phyloP scores from a whole-genome alignment of 768 basidiomycete genomes.

The Roridomyces roridus region DNA sequence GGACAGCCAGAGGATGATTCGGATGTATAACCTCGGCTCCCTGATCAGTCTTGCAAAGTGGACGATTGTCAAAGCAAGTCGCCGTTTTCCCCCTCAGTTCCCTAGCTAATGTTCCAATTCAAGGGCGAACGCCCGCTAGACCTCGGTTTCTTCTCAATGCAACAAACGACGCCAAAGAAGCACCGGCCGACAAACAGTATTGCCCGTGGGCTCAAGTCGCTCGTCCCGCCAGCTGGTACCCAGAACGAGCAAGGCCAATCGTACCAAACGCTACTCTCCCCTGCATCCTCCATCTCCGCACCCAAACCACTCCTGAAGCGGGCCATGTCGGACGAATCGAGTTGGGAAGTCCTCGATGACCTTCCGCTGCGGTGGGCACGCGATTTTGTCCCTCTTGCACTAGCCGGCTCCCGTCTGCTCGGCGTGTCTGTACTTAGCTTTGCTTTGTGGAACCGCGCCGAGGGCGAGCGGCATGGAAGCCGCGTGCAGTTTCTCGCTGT shows the following conservation, averaged over 20 bases:
- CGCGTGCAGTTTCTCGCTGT: conserved; percentile 73
- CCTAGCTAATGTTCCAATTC: not conserved
- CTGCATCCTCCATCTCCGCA: conserved; percentile 22
- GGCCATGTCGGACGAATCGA: conserved; percentile 50
- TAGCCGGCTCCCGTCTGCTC: conserved; percentile 65
- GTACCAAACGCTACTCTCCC: conserved; percentile 41
- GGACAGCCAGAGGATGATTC: conserved; percentile 61
- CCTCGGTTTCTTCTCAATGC: conserved; percentile 57
- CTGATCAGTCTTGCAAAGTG: conserved; percentile 78
- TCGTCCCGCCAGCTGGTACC: conserved; percentile 44
- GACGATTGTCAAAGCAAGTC: conserved; percentile 66
- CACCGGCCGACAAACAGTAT: conserved; percentile 64
- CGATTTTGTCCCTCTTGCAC: conserved; percentile 82
- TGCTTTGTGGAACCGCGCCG: conserved; percentile 70
- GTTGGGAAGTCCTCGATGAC: conserved; percentile 79
- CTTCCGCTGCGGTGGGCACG: conserved; percentile 84
- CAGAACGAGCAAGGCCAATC: conserved; percentile 31
- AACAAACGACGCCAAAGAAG: conserved; percentile 53
- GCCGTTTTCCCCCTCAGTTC: not conserved
- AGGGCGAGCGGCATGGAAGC: conserved; percentile 40
- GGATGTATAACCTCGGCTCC: conserved; percentile 87
- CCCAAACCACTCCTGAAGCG: conserved; percentile 1
- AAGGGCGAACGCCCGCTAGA: conserved; percentile 70
- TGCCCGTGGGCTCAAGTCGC: conserved; percentile 66
- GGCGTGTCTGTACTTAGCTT: conserved; percentile 67